Base-by-base conservation (phyloP, 2,329 filamentous ascomycete genomes). In the Aphanocladium album region DNA sequence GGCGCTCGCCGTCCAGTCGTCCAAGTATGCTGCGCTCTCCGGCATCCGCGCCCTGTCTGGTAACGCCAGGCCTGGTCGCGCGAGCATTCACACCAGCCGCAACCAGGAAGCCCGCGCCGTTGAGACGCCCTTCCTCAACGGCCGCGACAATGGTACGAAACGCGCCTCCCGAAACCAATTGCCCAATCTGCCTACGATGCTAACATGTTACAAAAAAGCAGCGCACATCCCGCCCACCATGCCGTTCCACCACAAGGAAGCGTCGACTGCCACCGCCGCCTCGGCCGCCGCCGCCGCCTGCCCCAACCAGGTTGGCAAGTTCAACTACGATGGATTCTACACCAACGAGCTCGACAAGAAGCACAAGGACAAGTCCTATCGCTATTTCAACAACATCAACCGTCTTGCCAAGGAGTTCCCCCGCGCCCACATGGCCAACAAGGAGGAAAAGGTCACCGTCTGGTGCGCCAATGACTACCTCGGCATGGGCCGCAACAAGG, bases 351-450 rank as follows among this genome's bases (percentile, higher is more conserved):
- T 99, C 67, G 91, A 97, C 69, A 98, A 97, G 85, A 99, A 99
- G 81, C 95, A 96, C 83, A 93, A 96, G 83, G 95, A 99, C 83
- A 98, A 97, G 80, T 97, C 93, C 57, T 99, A 99, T 80, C 91
- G 95, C 72, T 98, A 98, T 81, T 99, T 99, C 82, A 99, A 99
- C 83, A 99, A 99, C 81, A 99, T 99, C 86, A 99, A 99, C 73
- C 92, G 95, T 39, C 83, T 99, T 63, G 95, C 95, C 66, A 91
- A 95, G 78, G 91, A 98, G 66, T 99, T 99, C 65, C 95, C 95
- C 33, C 90, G 90, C 65, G 95, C 95, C 50, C 95, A 99, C 76
- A 96, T 96, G 83, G 84, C 90, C 17, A 86, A 83, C 62, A 84
- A 86, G 71, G 88, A 93, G 62, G 91, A 97, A 66, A 86, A 86